Evolutionary conservation across 371 early-diverging fungal species (phyloP).

Genomic region (Circinella minor): DNA sequence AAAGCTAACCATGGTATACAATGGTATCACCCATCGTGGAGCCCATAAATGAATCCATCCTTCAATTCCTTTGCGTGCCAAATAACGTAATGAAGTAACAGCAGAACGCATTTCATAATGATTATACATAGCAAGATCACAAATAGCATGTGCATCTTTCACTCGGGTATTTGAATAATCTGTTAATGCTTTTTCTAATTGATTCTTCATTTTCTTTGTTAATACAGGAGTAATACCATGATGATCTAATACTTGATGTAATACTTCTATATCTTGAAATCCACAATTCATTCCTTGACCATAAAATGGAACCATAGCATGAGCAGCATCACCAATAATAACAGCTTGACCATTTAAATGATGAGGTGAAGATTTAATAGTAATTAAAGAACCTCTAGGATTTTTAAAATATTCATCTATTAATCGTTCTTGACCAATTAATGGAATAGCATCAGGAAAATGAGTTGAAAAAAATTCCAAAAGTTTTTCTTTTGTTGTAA

Average conservation of each 20-base stretch:
- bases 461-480: slow-evolving; percentile 75
- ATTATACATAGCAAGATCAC: slow-evolving; percentile 94
- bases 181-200: background rate
- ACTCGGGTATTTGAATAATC: slow-evolving; percentile 77
- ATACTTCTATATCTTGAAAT: slow-evolving; percentile 89
- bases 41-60: slow-evolving; percentile 70
- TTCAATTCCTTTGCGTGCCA: slow-evolving; percentile 82
- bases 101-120: slow-evolving; percentile 93
- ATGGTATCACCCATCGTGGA: slow-evolving; percentile 80
- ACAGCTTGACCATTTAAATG: slow-evolving; percentile 77
- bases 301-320: slow-evolving; percentile 98
- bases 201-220: background rate
- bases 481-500: slow-evolving; percentile 73
- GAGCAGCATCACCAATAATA: slow-evolving; percentile 96
- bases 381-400: slow-evolving; percentile 84
- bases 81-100: slow-evolving; percentile 74
- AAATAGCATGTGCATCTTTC: slow-evolving; percentile 89
- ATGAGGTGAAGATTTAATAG: slow-evolving; percentile 89
- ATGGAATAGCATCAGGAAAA: slow-evolving; percentile 82
- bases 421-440: slow-evolving; percentile 79
- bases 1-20: slow-evolving; percentile 98
- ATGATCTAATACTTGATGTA: slow-evolving; percentile 71
- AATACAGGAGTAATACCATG: slow-evolving; percentile 42
- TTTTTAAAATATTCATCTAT: slow-evolving; percentile 80
- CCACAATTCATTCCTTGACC: slow-evolving; percentile 99